phyloP scores from a whole-genome alignment of 495 filamentous ascomycete genomes.

The Penicillium pancosmium region DNA sequence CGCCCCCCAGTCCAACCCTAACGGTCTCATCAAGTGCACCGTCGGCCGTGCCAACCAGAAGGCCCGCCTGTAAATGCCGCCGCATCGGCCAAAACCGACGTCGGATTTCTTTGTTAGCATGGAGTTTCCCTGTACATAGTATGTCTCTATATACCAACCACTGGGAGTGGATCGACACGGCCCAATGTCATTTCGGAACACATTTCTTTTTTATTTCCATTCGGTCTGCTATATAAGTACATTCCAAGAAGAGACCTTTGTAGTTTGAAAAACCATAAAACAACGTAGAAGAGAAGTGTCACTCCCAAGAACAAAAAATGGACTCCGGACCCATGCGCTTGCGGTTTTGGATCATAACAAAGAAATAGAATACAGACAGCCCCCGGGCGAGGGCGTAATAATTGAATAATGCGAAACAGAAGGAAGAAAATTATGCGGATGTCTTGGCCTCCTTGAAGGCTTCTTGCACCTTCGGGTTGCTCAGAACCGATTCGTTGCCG shows the following conservation, averaged over 20 bases:
- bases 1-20: constrained; percentile 88
- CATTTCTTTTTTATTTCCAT: constrained; percentile 17
- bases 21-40: constrained; percentile 94
- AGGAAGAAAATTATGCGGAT: constrained; percentile 24
- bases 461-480: constrained; percentile 48
- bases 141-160: constrained; percentile 32
- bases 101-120: constrained; percentile 13
- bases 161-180: constrained; percentile 18
- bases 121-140: constrained; percentile 30
- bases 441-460: constrained; percentile 50
- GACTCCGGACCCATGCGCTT: constrained; percentile 57
- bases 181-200: constrained; percentile 23
- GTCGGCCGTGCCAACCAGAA: constrained; percentile 64
- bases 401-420: constrained; percentile 19
- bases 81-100: constrained; percentile 7
- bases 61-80: constrained; percentile 40
- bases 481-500: constrained; percentile 49
- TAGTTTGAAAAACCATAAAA: constrained; percentile 2
- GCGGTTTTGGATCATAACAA: constrained; percentile 38
- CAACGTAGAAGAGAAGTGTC: constrained; percentile 29
- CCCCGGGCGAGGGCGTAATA: constrained; percentile 11
- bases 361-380: constrained; percentile 38
- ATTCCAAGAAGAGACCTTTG: constrained; percentile 10
- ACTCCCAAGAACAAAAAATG: constrained; percentile 18
- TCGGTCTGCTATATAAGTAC: constrained; percentile 25